Evolutionary conservation across 768 basidiomycete genomes (phyloP), one percentile per base, ranked within the genome.

Genomic region (Agaricus subrufescens): DNA sequence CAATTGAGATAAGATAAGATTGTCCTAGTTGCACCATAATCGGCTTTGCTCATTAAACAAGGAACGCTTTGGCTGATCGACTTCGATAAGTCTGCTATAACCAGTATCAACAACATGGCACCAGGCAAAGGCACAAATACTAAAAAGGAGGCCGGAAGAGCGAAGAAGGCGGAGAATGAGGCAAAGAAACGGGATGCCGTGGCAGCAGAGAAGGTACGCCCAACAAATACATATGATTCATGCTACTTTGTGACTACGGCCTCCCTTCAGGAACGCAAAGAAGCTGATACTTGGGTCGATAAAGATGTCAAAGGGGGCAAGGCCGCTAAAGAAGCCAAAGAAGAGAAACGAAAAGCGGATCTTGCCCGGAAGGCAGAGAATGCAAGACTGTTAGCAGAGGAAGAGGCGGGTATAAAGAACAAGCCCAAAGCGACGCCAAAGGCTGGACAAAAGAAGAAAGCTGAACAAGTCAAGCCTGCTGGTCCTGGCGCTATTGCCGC

Each of bases 101-200:
- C 39, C 5, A 40, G 4, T 14, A 19, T 12, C 7, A 6, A 40
- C 4, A 40, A 9, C 40, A 94, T 95, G 94, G 72, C 94, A 47
- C 94, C 94, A 1, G 54, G 54, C 2, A 92, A 91, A 70, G 89
- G 86, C 59, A 84, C 80, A 62, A 96, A 94, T 76, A 77, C 91
- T 56, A 97, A 96, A 85, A 96, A 96, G 69, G 94, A 96, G 70
- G 72, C 83, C 43, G 94, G 94, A 3, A 73, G 89, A 52, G 88
- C 94, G 0, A 94, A 92, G 73, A 97, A 97, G 69, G 91, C 91
- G 26, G 90, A 94, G 66, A 94, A 93, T 66, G 91, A 92, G 66
- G 76, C 81, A 8, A 91, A 87, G 77, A 94, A 94, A 71, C 79
- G 82, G 59, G 82, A 79, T 5, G 77, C 75, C 3, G 84, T 77